Evolutionary conservation across 2,329 filamentous ascomycete genomes (phyloP), one percentile per base, ranked within the genome.

Genomic region (Penicillium occitanis): DNA sequence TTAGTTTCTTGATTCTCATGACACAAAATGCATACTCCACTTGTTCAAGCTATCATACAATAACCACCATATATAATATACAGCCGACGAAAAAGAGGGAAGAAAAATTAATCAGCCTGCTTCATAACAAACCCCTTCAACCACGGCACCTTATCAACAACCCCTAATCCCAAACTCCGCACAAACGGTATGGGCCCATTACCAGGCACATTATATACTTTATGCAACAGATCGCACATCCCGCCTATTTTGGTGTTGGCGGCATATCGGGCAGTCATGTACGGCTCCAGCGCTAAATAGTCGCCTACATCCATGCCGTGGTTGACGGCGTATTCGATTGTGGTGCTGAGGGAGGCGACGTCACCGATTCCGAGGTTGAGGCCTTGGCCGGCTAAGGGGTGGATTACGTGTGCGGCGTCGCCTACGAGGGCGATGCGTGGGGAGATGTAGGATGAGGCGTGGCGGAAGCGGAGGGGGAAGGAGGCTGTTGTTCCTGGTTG

Each of bases 311-410:
- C 95, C 83, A 93, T 91, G 0, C 95, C 95, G 69, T 95, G 91
- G 51, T 84, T 81, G 19, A 96, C 89, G 3, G 92, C 91, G 70
- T 89, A 89, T 67, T 88, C 87, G 61, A 99, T 90, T 0, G 88
- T 88, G 68, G 84, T 85, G 6, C 89, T 88, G 0, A 99, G 86
- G 63, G 90, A 90, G 72, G 92, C 89, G 0, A 95, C 91, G 75
- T 99, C 95, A 19, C 88, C 93, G 69, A 98, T 90, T 1, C 95
- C 95, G 72, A 96, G 91, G 75, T 99, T 99, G 14, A 99, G 84
- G 0, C 95, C 95, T 78, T 98, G 95, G 0, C 95, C 95, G 1
- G 92, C 95, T 3, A 99, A 88, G 0, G 95, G 95, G 77, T 99
- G 95, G 70, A 97, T 89, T 1, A 93, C 96, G 77, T 99, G 95